Base-by-base conservation (phyloP, 1,284 basidiomycete genomes). In the Phylloporus sp. region DNA sequence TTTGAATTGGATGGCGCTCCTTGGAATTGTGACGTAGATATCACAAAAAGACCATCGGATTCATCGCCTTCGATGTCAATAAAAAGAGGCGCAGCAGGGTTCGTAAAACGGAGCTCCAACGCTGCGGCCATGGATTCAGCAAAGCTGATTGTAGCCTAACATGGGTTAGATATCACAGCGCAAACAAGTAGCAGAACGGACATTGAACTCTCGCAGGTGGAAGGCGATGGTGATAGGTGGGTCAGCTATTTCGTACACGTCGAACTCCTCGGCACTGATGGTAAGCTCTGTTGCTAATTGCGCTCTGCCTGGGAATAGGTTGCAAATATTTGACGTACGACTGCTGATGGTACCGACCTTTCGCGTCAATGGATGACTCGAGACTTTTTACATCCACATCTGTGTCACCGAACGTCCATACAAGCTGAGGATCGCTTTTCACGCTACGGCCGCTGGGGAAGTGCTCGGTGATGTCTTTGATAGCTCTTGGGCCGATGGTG, bases 161-260 rank as follows among this genome's bases (percentile, higher is more conserved):
- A 53, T 28, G 34, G 60, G 34, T 66, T 49, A 62, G 26, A 32
- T 11, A 50, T 15, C 22, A 57, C 49, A 56, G 64, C 50, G 54
- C 39, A 28, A 58, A 57, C 20, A 58, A 44, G 63, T 11, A 69
- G 49, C 22, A 58, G 34, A 50, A 64, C 57, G 60, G 22, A 93
- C 92, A 69, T 88, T 91, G 76, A 94, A 93, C 77, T 94, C 92
- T 42, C 89, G 86, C 47, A 94, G 76, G 75, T 93, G 92, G 69
- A 94, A 93, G 4, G 86, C 86, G 58, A 94, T 83, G 3, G 85
- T 87, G 49, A 84, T 83, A 2, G 91, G 89, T 20, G 84, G 76
- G 6, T 81, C 75, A 66, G 80, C 81, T 12, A 93, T 77, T 52
- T 91, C 84, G 69, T 94, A 94, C 1, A 82, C 75, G 56, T 94